Conservation (phyloP, 352 stramenopile genomes). For the Achlya hypogyna region DNA sequence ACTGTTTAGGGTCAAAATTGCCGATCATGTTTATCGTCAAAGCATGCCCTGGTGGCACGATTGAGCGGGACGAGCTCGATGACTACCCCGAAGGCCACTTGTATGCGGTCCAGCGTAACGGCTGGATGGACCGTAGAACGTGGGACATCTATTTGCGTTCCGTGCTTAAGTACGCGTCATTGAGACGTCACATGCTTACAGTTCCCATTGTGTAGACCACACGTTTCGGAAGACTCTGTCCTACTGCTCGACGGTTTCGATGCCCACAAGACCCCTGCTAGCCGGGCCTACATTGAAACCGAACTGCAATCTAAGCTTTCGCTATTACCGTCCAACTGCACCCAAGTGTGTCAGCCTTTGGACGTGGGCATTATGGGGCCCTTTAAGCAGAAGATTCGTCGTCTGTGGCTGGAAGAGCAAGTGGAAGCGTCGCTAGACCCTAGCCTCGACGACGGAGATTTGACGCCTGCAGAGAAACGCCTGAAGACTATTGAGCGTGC, state of each 20-base stretch:
- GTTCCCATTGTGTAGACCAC: background rate
- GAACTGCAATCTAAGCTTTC: background rate
- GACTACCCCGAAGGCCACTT: background rate
- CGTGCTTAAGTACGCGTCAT: slow-evolving; percentile 1
- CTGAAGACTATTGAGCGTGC: too few relatives aligned
- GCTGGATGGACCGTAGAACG: slow-evolving; percentile 1
- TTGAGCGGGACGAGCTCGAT: background rate
- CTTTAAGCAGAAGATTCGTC: background rate
- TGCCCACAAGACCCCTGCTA: background rate
- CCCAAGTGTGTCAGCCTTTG: background rate
- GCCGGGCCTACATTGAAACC: background rate
- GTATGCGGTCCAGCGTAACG: slow-evolving; percentile 6
- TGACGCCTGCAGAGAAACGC: too few relatives aligned
- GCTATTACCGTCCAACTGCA: background rate
- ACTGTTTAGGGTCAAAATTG: background rate
- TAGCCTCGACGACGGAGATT: too few relatives aligned
- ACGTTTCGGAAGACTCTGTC: background rate
- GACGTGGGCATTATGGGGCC: slow-evolving; percentile 5
- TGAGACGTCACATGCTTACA: too few relatives aligned
- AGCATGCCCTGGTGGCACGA: background rate
- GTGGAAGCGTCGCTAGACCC: too few relatives aligned
- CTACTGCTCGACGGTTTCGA: background rate
- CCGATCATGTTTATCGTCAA: background rate
- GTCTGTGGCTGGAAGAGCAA: too few relatives aligned
- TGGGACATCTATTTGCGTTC: background rate